Base-by-base conservation (phyloP, 805 yeast genomes). In the Brettanomyces bruxellensis region DNA sequence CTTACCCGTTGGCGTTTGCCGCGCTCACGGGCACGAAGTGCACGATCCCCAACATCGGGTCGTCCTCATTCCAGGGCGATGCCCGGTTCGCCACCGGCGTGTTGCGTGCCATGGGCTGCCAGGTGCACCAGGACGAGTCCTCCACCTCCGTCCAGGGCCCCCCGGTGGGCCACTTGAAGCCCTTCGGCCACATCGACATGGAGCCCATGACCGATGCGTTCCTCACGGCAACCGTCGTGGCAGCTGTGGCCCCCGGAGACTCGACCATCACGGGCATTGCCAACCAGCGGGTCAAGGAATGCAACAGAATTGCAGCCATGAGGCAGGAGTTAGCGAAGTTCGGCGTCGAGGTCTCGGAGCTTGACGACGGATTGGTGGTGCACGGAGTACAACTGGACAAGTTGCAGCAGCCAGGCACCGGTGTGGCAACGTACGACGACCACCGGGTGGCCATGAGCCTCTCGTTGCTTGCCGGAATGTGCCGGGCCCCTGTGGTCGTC, bases 141-240 rank as follows among this genome's bases (percentile, higher is more conserved):
- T 81, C 95, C 2, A 93, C 99, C 0, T 89, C 97, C 0, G 98
- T 93, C 7, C 78, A 83, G 38, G 98, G 97, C 42, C 96, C 97
- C 5, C 71, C 84, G 18, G 66, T 67, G 36, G 95, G 95, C 13
- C 49, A 65, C 0, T 72, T 93, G 53, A 76, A 72, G 57, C 86
- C 95, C 5, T 70, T 93, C 51, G 70, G 79, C 11, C 76, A 71
- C 51, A 83, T 93, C 47, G 97, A 93, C 62, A 93, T 93, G 99
- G 99, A 93, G 68, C 98, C 99, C 46, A 93, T 93, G 99, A 93
- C 99, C 0, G 99, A 93, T 66, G 99, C 99, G 0, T 93, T 93
- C 63, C 71, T 93, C 58, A 93, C 99, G 13, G 99, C 99, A 0
- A 79, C 95, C 45, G 97, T 93, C 11, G 95, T 89, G 18, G 99